A percentile compares a stretch with the other conserved stretches of the same genome.
Evolutionary conservation across 2,329 filamentous ascomycete species (phyloP).

Genomic region (Botryotinia convoluta): DNA sequence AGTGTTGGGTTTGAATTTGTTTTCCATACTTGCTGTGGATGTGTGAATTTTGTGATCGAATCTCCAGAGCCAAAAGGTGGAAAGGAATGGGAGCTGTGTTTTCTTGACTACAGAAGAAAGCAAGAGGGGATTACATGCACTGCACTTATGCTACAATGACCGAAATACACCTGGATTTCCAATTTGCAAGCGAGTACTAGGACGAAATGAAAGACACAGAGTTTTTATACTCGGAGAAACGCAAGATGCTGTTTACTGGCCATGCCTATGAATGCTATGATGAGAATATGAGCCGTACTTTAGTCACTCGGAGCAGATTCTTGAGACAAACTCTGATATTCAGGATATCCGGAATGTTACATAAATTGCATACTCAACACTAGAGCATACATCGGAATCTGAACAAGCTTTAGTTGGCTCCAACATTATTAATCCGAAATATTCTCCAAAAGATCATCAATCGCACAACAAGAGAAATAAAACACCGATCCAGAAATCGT

Average conservation of each 20-base stretch:
- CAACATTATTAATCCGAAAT: background rate
- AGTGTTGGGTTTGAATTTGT: background rate
- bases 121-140: background rate
- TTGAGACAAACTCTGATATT: background rate
- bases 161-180: background rate
- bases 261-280: background rate
- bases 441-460: background rate
- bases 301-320: background rate
- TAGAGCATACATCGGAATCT: background rate
- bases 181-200: background rate
- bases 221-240: background rate
- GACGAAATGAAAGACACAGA: background rate
- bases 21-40: background rate
- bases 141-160: background rate
- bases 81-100: background rate
- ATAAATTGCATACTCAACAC: background rate
- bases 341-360: background rate
- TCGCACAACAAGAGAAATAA: background rate
- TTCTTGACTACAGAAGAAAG: background rate
- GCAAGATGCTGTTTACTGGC: background rate
- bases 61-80: rapidly evolving
- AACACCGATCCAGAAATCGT: background rate
- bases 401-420: background rate
- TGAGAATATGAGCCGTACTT: background rate
- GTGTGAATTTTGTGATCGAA: background rate